phyloP scores from a whole-genome alignment of 768 basidiomycete species.

The Auricularia heimuer region DNA sequence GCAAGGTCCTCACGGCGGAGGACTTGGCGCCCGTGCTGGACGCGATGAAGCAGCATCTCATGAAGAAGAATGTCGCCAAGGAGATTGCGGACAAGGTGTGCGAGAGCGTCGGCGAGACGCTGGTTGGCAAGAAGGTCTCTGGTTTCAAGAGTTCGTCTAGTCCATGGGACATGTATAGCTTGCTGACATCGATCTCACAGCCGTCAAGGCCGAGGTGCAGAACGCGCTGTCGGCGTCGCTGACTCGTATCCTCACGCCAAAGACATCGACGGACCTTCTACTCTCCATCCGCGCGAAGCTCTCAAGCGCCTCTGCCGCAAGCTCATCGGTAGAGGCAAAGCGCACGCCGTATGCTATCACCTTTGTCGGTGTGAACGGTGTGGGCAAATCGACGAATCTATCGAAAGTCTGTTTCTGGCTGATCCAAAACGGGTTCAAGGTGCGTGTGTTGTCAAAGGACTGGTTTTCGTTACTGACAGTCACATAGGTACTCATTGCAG shows the following conservation, averaged over 20 bases:
- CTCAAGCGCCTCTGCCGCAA: slow-evolving; percentile 60
- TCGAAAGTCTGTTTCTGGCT: slow-evolving; percentile 99
- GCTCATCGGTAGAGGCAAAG: slow-evolving; percentile 38
- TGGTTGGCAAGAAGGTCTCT: slow-evolving; percentile 86
- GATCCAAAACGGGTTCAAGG: slow-evolving; percentile 85
- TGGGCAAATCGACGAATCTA: slow-evolving; percentile 96
- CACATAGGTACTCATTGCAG: slow-evolving; percentile 87
- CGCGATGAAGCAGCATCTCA: slow-evolving; percentile 94
- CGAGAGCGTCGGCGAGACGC: slow-evolving; percentile 81
- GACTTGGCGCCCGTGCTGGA: slow-evolving; percentile 84
- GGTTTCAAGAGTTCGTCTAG: slow-evolving; percentile 69
- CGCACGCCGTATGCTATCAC: slow-evolving; percentile 85
- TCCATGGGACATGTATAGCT: slow-evolving; percentile 3
- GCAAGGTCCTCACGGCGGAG: slow-evolving; percentile 67
- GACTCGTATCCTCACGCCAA: slow-evolving; percentile 91
- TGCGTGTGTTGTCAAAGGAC: slow-evolving; percentile 68
- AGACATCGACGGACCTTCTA: slow-evolving; percentile 92
- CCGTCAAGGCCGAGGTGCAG: slow-evolving; percentile 76
- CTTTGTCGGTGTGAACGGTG: slow-evolving; percentile 97
- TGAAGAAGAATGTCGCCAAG: slow-evolving; percentile 97
- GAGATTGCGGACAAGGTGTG: slow-evolving; percentile 93
- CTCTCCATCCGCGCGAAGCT: slow-evolving; percentile 87
- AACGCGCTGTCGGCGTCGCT: slow-evolving; percentile 74
- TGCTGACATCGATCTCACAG: slow-evolving; percentile 28
- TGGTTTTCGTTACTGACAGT: slow-evolving; percentile 95